A percentile compares a stretch with the other conserved stretches of the same genome.
These are phyloP conservation scores for Nigrospora osmanthi DNA, from an alignment of 2,329 filamentous ascomycete species.

Conservation along the genomic window DNA sequence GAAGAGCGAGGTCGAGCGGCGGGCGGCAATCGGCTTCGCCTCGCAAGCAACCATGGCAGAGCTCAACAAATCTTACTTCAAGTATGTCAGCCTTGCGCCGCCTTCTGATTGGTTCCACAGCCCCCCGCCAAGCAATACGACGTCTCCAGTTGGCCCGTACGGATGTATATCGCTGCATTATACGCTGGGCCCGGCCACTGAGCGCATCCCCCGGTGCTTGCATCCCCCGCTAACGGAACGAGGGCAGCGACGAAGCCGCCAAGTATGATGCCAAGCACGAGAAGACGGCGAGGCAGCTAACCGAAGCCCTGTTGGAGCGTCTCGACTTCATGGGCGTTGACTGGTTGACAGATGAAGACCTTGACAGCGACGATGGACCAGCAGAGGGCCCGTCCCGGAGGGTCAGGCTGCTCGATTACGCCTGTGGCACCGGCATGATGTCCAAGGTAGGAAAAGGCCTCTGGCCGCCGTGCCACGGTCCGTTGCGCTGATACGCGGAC, in stretches of 20 bases:
- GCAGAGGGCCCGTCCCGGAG: constrained; percentile 13
- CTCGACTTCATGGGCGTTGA: constrained; percentile 55
- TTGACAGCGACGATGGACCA: constrained; percentile 16
- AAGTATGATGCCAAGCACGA: constrained; percentile 33
- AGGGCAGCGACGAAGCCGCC: constrained; percentile 6
- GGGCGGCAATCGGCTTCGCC: too few relatives aligned
- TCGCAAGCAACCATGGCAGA: neutral
- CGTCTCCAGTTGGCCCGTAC: too few relatives aligned
- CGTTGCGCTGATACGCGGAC: neutral
- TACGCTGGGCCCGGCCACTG: too few relatives aligned
- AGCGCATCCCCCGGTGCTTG: neutral
- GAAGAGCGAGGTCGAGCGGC: too few relatives aligned
- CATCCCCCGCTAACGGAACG: neutral
- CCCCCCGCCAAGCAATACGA: too few relatives aligned
- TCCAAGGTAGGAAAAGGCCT: constrained; percentile 42
- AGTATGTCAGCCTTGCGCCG: constrained; percentile 3
- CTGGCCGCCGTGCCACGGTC: neutral
- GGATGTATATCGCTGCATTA: too few relatives aligned
- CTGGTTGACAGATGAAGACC: constrained; percentile 35
- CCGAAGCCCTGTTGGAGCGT: constrained; percentile 41
- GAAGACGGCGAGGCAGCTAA: constrained; percentile 44
- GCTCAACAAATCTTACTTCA: constrained; percentile 6
- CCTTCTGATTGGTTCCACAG: neutral
- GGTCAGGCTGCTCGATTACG: constrained; percentile 63
- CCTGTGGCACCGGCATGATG: constrained; percentile 63